Base-by-base conservation (phyloP, 768 basidiomycete species). In the Leccinum pellstonianum region DNA sequence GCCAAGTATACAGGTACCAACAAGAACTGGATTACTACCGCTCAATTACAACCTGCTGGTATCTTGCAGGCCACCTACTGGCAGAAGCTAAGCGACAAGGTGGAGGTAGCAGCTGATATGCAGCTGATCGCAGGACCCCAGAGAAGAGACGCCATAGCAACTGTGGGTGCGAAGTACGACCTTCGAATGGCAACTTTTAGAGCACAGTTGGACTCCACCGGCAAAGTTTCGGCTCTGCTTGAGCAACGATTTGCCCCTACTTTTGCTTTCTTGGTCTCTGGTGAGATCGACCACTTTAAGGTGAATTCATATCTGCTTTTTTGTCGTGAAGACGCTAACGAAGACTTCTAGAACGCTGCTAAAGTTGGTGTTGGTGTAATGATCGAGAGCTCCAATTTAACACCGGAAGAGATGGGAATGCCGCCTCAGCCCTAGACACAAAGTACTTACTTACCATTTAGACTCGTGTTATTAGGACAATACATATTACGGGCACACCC, bases 221-320 rank as follows among this genome's bases (percentile, higher is more conserved):
- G 96, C 49, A 99, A 98, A 76, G 91, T 98, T 29, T 91, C 93
- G 51, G 95, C 95, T 62, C 75, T 95, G 68, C 85, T 98, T 21
- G 97, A 99, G 76, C 96, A 98, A 76, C 85, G 95, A 56, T 94
- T 98, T 73, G 92, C 93, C 12, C 97, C 97, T 4, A 86, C 92
- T 9, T 98, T 99, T 70, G 86, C 93, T 14, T 97, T 99, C 82
- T 75, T 95, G 67, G 86, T 99, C 50, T 84, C 93, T 17, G 97
- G 97, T 10, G 97, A 99, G 81, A 94, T 99, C 66, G 97, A 99
- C 75, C 97, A 99, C 83, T 90, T 93, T 81, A 98, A 95, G 87
- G 95, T 93, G 67, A 62, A 77, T 59, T 23, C 58, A 7, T 64
- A 49, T 5, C 4, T 46, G 5, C 9, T 55, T 57, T 15, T 15